phyloP scores from a whole-genome alignment of 2,329 filamentous ascomycete species.

The Basipetospora chlamydospora region DNA sequence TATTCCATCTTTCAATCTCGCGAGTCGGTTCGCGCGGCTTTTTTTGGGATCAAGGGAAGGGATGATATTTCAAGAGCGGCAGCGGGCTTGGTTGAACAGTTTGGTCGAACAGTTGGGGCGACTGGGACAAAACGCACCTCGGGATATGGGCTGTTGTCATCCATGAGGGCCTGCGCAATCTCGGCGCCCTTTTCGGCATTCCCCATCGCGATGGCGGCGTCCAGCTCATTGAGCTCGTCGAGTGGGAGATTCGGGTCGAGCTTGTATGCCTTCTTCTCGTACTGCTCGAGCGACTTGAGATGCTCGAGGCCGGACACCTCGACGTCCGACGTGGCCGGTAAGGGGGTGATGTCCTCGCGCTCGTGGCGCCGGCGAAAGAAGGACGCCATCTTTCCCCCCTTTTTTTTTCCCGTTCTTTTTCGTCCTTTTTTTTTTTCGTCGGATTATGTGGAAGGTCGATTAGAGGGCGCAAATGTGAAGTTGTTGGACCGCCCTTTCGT shows the following conservation, averaged over 20 bases:
- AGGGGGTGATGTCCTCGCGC: conserved; percentile 28
- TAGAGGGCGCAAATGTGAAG: no score
- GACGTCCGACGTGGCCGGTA: conserved; percentile 22
- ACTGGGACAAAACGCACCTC: conserved; percentile 36
- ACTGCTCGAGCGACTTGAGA: conserved; percentile 34
- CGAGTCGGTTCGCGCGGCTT: no score
- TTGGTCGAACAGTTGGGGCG: background rate
- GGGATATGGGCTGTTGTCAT: conserved; percentile 54
- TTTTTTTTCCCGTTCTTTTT: no score
- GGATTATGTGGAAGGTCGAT: no score
- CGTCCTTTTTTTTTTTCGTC: no score
- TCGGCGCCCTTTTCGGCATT: conserved; percentile 41
- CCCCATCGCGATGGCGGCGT: conserved; percentile 37
- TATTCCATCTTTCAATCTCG: background rate
- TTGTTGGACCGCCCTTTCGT: no score
- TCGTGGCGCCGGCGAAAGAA: conserved; percentile 31
- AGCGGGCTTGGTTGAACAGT: background rate
- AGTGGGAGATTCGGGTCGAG: conserved; percentile 53
- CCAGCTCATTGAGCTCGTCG: conserved; percentile 45
- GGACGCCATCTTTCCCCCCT: conserved; percentile 12
- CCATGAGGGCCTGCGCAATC: conserved; percentile 42
- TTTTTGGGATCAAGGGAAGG: no score
- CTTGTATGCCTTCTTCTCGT: conserved; percentile 42
- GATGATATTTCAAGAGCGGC: no score
- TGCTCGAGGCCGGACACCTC: conserved; percentile 25